These are phyloP conservation scores for Ophiostoma sp. DNA, from an alignment of 2,329 filamentous ascomycete species.

Conservation along the genomic window DNA sequence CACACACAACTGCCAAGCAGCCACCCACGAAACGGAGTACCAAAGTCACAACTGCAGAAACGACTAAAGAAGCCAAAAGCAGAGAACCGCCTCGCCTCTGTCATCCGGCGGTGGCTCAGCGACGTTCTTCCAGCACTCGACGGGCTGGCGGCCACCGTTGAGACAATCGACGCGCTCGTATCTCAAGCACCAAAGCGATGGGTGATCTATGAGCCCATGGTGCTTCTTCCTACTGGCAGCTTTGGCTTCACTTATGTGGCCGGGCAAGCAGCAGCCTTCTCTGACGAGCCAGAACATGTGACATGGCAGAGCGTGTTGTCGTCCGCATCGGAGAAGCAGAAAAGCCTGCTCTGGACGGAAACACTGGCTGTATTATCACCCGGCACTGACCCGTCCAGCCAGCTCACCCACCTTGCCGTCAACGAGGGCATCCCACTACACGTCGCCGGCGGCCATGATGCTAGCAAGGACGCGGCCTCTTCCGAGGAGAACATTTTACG, in stretches of 20 bases:
- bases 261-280: neutral
- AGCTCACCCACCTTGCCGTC: conserved; percentile 53
- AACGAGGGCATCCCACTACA: conserved; percentile 57
- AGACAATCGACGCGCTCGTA: conserved; percentile 31
- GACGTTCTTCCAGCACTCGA: conserved; percentile 8
- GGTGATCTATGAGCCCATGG: conserved; percentile 57
- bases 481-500: conserved; percentile 47
- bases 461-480: conserved; percentile 47
- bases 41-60: neutral
- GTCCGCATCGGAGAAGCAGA: conserved; percentile 27
- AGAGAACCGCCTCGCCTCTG: conserved; percentile 35
- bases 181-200: conserved; percentile 50
- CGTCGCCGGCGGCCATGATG: conserved; percentile 19
- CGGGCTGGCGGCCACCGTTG: neutral
- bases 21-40: conserved; percentile 30
- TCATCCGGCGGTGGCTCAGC: conserved; percentile 36
- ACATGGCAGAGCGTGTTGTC: conserved; percentile 39
- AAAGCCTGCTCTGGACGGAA: conserved; percentile 41
- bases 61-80: conserved; percentile 30
- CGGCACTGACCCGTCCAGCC: conserved; percentile 28
- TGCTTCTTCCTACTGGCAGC: conserved; percentile 54
- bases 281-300: neutral
- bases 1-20: neutral
- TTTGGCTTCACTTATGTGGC: conserved; percentile 34
- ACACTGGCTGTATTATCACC: conserved; percentile 45